A percentile compares a stretch with the other conserved stretches of the same genome.
phyloP scores from a whole-genome alignment of 331 rosid genomes.

The Acacia pycnantha region DNA sequence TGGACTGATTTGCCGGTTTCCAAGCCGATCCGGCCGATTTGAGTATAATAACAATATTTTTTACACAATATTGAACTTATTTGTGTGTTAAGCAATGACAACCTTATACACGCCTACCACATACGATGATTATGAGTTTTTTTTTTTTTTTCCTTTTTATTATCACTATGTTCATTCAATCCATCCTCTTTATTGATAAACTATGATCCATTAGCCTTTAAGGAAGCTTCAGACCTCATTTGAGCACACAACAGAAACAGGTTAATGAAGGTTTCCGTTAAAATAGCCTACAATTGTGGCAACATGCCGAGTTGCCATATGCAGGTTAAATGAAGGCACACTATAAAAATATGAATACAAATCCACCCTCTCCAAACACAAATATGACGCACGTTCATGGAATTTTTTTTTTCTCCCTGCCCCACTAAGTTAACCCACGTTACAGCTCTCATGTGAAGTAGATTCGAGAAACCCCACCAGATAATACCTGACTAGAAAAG shows the following conservation, averaged over 20 bases:
- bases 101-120: background rate
- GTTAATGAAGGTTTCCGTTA: background rate
- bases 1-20: too few species aligned
- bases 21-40: too few species aligned
- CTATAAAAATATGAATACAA: slow-evolving; percentile 31
- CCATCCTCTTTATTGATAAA: background rate
- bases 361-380: slow-evolving; percentile 39
- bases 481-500: slow-evolving; percentile 29
- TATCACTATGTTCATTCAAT: background rate
- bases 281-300: background rate
- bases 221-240: background rate
- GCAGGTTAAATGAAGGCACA: slow-evolving; percentile 34
- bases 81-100: background rate
- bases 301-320: background rate
- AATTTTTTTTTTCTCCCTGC: background rate
- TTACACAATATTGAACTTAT: background rate
- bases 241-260: background rate
- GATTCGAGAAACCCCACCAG: slow-evolving; percentile 25
- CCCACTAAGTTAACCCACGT: slow-evolving; percentile 8
- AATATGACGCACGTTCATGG: slow-evolving; percentile 27
- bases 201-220: background rate
- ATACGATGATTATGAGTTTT: background rate
- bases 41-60: too few species aligned
- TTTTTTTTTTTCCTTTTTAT: background rate
- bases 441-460: slow-evolving; percentile 24